These are phyloP conservation scores for Boeremia exigua DNA, from an alignment of 2,329 filamentous ascomycete genomes.

Conservation along the genomic window DNA sequence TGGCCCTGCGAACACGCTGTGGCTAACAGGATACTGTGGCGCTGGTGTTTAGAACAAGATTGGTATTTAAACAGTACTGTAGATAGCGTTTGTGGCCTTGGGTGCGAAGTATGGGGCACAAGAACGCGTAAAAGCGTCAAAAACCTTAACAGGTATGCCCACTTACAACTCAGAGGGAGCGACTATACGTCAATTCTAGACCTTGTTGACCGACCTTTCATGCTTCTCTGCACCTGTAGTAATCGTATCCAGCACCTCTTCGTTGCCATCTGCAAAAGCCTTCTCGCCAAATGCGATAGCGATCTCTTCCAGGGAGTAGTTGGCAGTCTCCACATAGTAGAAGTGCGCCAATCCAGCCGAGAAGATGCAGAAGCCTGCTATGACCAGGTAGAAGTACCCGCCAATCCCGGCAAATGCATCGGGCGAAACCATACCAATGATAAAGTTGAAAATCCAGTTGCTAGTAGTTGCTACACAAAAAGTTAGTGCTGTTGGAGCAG, in stretches of 20 bases:
- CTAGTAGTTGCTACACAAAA: slow-evolving; percentile 37
- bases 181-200: no score
- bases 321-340: slow-evolving; percentile 53
- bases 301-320: slow-evolving; percentile 49
- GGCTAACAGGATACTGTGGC: no score
- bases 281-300: slow-evolving; percentile 52
- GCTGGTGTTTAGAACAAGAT: no score
- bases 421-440: slow-evolving; percentile 51
- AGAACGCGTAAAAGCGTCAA: no score
- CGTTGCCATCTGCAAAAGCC: slow-evolving; percentile 43
- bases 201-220: slow-evolving; percentile 3
- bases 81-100: no score
- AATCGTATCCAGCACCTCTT: slow-evolving; percentile 23
- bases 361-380: slow-evolving; percentile 52
- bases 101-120: no score
- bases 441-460: slow-evolving; percentile 51
- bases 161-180: no score
- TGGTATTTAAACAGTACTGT: no score
- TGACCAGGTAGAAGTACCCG: slow-evolving; percentile 53
- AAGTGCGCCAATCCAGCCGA: slow-evolving; percentile 47
- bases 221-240: slow-evolving; percentile 18
- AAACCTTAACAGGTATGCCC: no score
- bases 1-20: no score
- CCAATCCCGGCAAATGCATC: slow-evolving; percentile 52
- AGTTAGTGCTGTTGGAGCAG: no score